Base-by-base conservation (phyloP, 495 filamentous ascomycete genomes). In the Penicillium paxilli region DNA sequence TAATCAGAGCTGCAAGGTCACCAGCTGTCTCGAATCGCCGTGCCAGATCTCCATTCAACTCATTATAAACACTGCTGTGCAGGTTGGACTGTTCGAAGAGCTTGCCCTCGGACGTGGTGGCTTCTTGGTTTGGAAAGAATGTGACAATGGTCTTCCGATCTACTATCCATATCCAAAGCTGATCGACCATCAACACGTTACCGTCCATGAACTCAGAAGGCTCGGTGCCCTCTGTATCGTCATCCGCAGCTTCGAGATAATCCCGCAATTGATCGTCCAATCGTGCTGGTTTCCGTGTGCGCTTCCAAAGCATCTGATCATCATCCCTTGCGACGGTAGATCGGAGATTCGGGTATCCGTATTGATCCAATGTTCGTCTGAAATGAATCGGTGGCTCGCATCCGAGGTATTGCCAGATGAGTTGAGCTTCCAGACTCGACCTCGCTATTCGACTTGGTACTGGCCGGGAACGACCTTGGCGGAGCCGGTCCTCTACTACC, bases 291-390 rank as follows among this genome's bases (percentile, higher is more conserved):
- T 77, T 70, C 56, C 81, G 83, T 1, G 86, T 89, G 1, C 85
- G 75, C 52, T 88, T 88, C 70, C 86, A 89, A 4, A 88, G 67
- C 80, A 89, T 86, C 61, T 89, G 85, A 30, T 89, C 85, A 41
- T 84, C 82, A 37, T 89, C 86, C 22, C 85, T 73, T 0, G 82
- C 79, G 22, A 81, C 67, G 0, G 85, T 87, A 17, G 87, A 85
- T 16, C 77, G 69, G 0, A 88, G 72, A 40, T 82, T 81, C 0
- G 83, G 84, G 54, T 88, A 87, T 0, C 84, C 84, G 48, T 79
- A 88, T 59, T 88, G 85, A 50, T 89, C 85, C 8, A 89, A 56
- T 1, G 85, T 88, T 25, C 86, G 73, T 9, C 85, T 78, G 52
- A 79, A 80, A 57, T 87, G 86, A 16, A 87, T 69, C 0, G 85